These are phyloP conservation scores for Carpinus viminea DNA, from an alignment of 306 rosid genomes.

Conservation along the genomic window DNA sequence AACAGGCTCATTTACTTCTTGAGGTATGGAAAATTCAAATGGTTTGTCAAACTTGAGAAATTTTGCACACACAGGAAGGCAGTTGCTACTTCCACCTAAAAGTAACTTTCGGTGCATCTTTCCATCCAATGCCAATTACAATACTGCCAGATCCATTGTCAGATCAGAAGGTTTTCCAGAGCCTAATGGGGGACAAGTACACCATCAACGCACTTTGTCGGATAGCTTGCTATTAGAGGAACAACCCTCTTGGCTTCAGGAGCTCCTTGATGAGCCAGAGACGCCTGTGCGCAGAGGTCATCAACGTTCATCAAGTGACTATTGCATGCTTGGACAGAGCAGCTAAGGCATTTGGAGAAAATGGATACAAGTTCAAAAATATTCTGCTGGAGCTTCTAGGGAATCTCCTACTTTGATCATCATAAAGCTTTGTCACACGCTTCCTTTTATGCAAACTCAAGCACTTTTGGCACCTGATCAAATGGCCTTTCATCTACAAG, in stretches of 20 bases:
- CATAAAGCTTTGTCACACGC: not conserved
- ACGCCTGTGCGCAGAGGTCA: constrained; percentile 25
- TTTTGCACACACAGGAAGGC: constrained; percentile 28
- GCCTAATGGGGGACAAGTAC: constrained; percentile 8
- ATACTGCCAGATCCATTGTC: constrained; percentile 5
- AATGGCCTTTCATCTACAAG: not conserved
- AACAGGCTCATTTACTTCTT: not conserved
- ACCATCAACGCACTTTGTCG: constrained; percentile 31
- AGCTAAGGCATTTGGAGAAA: constrained; percentile 7
- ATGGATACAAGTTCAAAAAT: constrained; percentile 11
- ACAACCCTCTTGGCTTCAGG: constrained; percentile 41
- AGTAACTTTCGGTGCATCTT: constrained; percentile 19
- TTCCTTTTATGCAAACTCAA: not conserved
- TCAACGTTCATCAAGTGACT: constrained; percentile 40
- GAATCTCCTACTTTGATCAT: not conserved
- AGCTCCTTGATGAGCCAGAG: constrained; percentile 39
- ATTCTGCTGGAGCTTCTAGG: constrained; percentile 13
- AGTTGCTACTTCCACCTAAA: constrained; percentile 28
- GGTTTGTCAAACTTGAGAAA: constrained; percentile 19
- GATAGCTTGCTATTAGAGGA: constrained; percentile 31
- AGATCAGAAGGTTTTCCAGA: constrained; percentile 4
- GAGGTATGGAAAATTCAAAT: constrained; percentile 33
- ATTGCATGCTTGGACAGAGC: constrained; percentile 15
- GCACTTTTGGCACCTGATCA: not conserved
- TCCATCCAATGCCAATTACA: constrained; percentile 2